Base-by-base conservation (phyloP, 768 basidiomycete species). In the Termitomyces heimii region DNA sequence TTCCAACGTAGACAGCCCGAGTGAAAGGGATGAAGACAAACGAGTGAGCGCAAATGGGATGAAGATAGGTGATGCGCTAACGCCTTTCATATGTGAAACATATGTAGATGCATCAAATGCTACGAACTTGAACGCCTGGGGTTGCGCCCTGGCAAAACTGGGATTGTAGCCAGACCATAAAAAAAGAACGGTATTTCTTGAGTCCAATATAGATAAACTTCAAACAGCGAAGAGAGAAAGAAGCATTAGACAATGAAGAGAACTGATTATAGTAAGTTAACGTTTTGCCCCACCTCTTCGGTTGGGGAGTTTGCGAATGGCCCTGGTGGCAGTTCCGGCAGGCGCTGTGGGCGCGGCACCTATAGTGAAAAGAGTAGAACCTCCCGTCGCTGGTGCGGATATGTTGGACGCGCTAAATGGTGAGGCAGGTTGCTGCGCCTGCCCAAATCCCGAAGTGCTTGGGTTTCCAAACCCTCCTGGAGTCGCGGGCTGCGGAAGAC, bases 281-380 rank as follows among this genome's bases (percentile, higher is more conserved):
- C 76, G 77, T 66, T 76, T 77, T 22, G 60, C 69, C 37, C 69
- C 71, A 42, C 64, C 67, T 64, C 77, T 71, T 34, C 79, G 77
- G 47, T 71, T 81, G 45, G 84, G 84, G 47, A 85, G 73, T 55
- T 80, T 82, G 70, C 82, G 83, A 46, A 84, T 77, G 49, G 74
- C 73, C 45, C 81, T 74, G 20, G 62, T 65, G 53, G 73, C 75
- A 37, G 62, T 67, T 51, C 65, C 67, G 54, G 62, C 59, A 4
- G 71, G 40, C 4, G 75, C 69, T 26, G 77, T 62, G 18, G 84
- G 79, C 2, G 80, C 77, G 47, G 84, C 74, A 31, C 84, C 85
- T 53, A 86, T 85, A 13, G 83, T 86, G 63, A 86, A 86, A 35
- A 86, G 59, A 7, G 71, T 70, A 8, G 73, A 73, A 20, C 70